These are phyloP conservation scores for Panicum miliaceum DNA, from an alignment of 176 grass and related monocot species.

Conservation along the genomic window DNA sequence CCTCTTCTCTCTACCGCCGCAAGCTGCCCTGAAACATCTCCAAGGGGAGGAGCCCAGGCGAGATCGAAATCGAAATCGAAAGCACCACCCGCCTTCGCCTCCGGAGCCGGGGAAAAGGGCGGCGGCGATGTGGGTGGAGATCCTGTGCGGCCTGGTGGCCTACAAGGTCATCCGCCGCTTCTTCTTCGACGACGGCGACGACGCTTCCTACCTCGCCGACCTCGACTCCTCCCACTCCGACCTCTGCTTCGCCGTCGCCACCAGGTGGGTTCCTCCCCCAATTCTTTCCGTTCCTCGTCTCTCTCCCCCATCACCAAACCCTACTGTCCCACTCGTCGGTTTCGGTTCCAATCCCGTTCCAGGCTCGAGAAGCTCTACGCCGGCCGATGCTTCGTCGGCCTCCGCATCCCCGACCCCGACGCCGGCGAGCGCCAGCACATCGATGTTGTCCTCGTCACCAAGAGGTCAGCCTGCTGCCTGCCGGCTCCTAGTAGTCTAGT, in stretches of 20 bases:
- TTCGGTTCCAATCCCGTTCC: constrained; percentile 9
- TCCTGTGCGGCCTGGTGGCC: constrained; percentile 78
- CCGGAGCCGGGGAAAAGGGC: not conserved
- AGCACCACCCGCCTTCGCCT: not conserved
- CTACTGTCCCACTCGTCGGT: not conserved
- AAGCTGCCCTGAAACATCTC: not conserved
- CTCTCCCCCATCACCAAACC: no score
- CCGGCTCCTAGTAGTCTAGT: not conserved
- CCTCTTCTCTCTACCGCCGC: not conserved
- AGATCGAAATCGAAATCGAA: not conserved
- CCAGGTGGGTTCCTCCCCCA: constrained; percentile 54
- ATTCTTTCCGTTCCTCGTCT: not conserved
- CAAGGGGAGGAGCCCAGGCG: not conserved
- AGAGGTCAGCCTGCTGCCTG: constrained; percentile 48
- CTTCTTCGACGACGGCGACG: constrained; percentile 51
- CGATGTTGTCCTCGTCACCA: constrained; percentile 80
- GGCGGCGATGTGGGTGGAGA: constrained; percentile 81
- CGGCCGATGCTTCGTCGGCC: constrained; percentile 83
- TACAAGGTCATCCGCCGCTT: constrained; percentile 68
- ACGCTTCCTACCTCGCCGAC: constrained; percentile 55
- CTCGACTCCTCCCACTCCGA: constrained; percentile 82
- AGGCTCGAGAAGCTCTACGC: constrained; percentile 92
- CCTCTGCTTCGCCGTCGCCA: constrained; percentile 67
- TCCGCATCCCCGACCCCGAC: constrained; percentile 92
- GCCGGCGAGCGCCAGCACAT: constrained; percentile 74